phyloP scores from a whole-genome alignment of 345 rosid genomes.

The Arabidopsis thaliana region TAIR10.1 NC_003076.8:26637001-26637500 shows the following conservation, averaged over 20 bases:
- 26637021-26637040: neutral
- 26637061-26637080: too few relatives aligned
- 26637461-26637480: neutral
- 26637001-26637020: neutral
- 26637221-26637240: conserved; percentile 4
- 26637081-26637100: too few relatives aligned
- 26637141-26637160: too few relatives aligned
- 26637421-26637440: conserved; percentile 47
- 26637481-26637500: neutral
- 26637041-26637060: neutral
- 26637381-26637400: conserved; percentile 60
- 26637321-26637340: conserved; percentile 54
- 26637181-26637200: neutral
- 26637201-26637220: neutral
- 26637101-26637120: too few relatives aligned
- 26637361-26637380: conserved; percentile 66
- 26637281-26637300: conserved; percentile 38
- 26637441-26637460: neutral
- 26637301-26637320: conserved; percentile 65
- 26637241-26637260: neutral
- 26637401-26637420: conserved; percentile 64
- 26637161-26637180: too few relatives aligned
- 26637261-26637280: conserved; percentile 10
- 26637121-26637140: too few relatives aligned
- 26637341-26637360: conserved; percentile 48